Base-by-base conservation (phyloP, 2,329 filamentous ascomycete species). In the Pestalotiopsis sp. region DNA sequence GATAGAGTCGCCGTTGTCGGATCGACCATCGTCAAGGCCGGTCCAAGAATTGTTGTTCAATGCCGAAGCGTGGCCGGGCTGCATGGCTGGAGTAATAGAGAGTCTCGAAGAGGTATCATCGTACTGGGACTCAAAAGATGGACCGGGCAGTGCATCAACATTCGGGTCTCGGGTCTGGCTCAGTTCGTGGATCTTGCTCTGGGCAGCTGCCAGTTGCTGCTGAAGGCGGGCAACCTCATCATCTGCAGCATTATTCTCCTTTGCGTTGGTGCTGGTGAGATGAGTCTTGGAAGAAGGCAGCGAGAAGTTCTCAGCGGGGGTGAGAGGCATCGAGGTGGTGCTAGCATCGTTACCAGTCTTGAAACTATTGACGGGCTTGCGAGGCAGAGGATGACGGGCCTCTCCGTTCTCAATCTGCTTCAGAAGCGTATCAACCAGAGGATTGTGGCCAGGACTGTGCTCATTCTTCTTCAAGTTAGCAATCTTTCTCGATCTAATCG, bases 371-470 rank as follows among this genome's bases (percentile, higher is more conserved):
- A 14, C 25, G 7, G 23, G 59, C 59, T 62, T 62, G n/a, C 59
- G 59, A 36, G 59, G 27, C 31, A 62, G 14, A 62, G 59, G 59
- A 5, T 62, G 59, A 20, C 31, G 59, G 36, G 59, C 12, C 11
- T 62, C 78, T 58, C 83, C 82, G 75, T 94, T 91, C 78, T 94
- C 90, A n/a, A 95, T 85, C 76, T 91, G 92, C 67, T 91, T 88
- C 71, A 94, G 83, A 65, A 94, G 87, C 69, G 90, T 90, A 74
- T 96, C 93, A 84, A 95, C 89, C 9, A 86, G 84, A 67, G 84
- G 86, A 38, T 80, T 71, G 55, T 17, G 45, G 17, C 86, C 84
- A 61, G 76, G 27, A 20, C 12, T 31, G 7, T n/a, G 45, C 45
- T 52, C 17, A 20, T 17, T n/a, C 45, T 52, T 52, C 45, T n/a